Conservation (phyloP, 176 grass and related monocot genomes). For the Ananas comosus region DNA sequence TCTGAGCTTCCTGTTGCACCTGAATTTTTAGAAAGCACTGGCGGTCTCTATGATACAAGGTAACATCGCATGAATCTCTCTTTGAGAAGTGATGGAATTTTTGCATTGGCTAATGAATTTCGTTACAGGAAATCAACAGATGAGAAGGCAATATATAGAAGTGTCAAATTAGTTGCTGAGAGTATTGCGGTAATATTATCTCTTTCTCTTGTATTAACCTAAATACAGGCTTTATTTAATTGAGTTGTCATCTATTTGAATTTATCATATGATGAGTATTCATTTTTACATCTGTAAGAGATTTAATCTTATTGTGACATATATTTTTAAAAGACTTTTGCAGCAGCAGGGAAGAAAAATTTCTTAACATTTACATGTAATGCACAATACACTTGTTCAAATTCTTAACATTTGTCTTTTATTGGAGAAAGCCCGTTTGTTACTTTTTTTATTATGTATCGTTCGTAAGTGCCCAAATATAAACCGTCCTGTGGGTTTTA, state of each 20-base stretch:
- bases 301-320: too few species aligned
- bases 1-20: slow-evolving; percentile 69
- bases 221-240: not conserved
- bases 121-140: slow-evolving; percentile 62
- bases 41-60: slow-evolving; percentile 73
- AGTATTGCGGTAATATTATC: slow-evolving; percentile 71
- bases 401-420: too few species aligned
- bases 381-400: too few species aligned
- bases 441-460: too few species aligned
- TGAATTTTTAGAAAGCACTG: slow-evolving; percentile 84
- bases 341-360: too few species aligned
- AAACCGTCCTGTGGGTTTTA: too few species aligned
- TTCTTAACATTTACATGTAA: too few species aligned
- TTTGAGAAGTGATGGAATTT: not conserved
- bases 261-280: not conserved
- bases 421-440: too few species aligned
- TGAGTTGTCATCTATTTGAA: not conserved
- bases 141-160: slow-evolving; percentile 53
- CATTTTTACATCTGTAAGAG: not conserved
- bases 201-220: slow-evolving; percentile 2
- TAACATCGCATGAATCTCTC: slow-evolving; percentile 15
- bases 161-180: slow-evolving; percentile 83
- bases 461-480: too few species aligned
- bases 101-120: not conserved
- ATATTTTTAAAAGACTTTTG: too few species aligned